Evolutionary conservation across 2,329 filamentous ascomycete species (phyloP), one percentile per base, ranked within the genome.

Genomic region (Sporothrix brasiliensis): DNA sequence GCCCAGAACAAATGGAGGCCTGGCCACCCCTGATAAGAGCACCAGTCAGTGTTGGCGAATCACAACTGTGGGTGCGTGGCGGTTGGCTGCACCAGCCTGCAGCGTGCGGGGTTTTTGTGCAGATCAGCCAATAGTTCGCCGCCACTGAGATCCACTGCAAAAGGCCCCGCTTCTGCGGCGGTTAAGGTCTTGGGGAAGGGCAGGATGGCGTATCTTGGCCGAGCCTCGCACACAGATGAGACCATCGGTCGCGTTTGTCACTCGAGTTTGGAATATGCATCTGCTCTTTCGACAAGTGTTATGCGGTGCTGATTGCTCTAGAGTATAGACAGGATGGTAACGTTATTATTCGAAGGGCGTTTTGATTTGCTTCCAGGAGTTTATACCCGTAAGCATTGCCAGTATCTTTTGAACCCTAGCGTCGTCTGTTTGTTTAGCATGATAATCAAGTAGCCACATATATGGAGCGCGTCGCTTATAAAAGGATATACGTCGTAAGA

Each of bases 131-230:
- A 73, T 73, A n/a, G 34, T 16, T 34, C 34, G 7, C 16, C 52
- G 13, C 9, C 41, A 10, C 53, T 19, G 27, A 49, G 34, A 70
- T 65, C 70, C 73, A 72, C 67, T 34, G 53, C 66, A 47, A 24
- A n/a, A 27, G 16, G 71, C 70, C 72, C 71, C 72, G 72, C 71
- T 72, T 67, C 53, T 21, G 47, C 21, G 47, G 58, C 39, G 39
- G 54, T 21, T 54, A 47, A 44, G 65, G 49, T 54, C 30, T 54
- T 67, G 56, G 56, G 19, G 21, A 21, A 39, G 56, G 6, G 19
- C 34, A 7, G 30, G 52, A 34, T 34, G 34, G 34, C 6, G 34
- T 53, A 21, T 34, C 27, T 56, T 56, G 53, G 49, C 49, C 16
- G 9, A 50, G 9, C 49, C 19, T n/a, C 16, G 16, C 47, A 16